Percentiles rank a stretch among this genome's conserved stretches.
These are phyloP conservation scores for Biscogniauxia mediterranea DNA, from an alignment of 2,329 filamentous ascomycete species.

Conservation along the genomic window DNA sequence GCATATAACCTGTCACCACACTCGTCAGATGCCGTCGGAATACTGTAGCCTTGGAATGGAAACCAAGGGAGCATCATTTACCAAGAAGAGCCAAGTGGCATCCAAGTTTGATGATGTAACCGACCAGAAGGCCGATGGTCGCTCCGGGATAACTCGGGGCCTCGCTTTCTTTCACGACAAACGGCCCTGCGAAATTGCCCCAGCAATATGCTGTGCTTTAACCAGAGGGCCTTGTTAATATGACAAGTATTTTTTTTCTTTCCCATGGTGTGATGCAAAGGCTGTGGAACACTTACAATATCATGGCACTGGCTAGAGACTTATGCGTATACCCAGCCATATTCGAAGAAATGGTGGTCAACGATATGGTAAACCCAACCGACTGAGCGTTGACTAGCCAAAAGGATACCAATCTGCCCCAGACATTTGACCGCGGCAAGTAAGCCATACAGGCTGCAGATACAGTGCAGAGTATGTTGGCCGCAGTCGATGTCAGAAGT, in stretches of 20 bases:
- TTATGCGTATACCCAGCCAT: constrained; percentile 39
- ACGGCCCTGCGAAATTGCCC: constrained; percentile 39
- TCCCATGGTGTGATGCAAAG: neutral
- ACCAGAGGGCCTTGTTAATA: neutral
- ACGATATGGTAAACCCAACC: constrained; percentile 36
- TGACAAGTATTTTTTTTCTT: neutral
- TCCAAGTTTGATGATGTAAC: constrained; percentile 37
- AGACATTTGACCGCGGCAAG: constrained; percentile 33
- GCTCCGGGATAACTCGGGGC: constrained; percentile 35
- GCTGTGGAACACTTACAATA: constrained; percentile 26
- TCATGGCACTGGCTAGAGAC: constrained; percentile 33
- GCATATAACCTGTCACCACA: constrained; percentile 4
- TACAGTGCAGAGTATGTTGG: constrained; percentile 36
- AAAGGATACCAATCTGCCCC: constrained; percentile 35
- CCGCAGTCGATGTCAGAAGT: constrained; percentile 29
- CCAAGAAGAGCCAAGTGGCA: constrained; percentile 37
- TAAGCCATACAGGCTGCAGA: constrained; percentile 35
- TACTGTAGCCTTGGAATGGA: neutral
- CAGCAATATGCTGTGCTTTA: constrained; percentile 37
- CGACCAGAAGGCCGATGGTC: constrained; percentile 39
- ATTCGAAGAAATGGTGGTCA: constrained; percentile 36
- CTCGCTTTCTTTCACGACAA: constrained; percentile 35
- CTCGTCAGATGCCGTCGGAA: neutral
- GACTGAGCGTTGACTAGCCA: constrained; percentile 39
- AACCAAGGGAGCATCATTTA: constrained; percentile 15